A percentile compares a stretch with the other conserved stretches of the same genome.
Conservation (phyloP, 148 eudicot species). For the Rhododendron ferrugineum region DNA sequence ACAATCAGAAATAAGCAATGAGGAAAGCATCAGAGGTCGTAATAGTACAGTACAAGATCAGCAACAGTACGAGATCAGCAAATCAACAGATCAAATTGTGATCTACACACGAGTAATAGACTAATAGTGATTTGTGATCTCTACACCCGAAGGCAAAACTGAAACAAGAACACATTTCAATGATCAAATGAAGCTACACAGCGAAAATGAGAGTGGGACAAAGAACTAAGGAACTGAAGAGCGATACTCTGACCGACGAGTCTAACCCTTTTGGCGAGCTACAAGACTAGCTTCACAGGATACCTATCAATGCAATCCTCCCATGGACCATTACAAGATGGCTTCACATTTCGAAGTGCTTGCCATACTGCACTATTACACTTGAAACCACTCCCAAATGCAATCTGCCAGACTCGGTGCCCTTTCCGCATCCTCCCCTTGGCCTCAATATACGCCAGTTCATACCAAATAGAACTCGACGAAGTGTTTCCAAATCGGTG, state of each 20-base stretch:
- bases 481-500: slow-evolving; percentile 21
- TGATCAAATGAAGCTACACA: background rate
- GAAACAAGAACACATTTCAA: background rate
- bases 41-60: background rate
- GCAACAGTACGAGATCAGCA: background rate
- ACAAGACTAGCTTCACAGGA: slow-evolving; percentile 12
- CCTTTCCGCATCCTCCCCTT: slow-evolving; percentile 19
- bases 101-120: background rate
- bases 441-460: slow-evolving; percentile 20
- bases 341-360: slow-evolving; percentile 18
- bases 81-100: background rate
- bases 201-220: background rate
- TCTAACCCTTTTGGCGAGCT: background rate
- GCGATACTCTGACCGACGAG: background rate
- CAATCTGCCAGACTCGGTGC: slow-evolving; percentile 22
- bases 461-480: slow-evolving; percentile 16
- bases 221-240: background rate
- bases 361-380: slow-evolving; percentile 25
- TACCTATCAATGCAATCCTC: slow-evolving; percentile 19
- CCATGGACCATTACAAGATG: slow-evolving; percentile 17
- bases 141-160: background rate
- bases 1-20: background rate
- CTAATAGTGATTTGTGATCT: background rate
- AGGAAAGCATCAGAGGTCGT: background rate
- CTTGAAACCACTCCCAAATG: slow-evolving; percentile 18